phyloP scores from a whole-genome alignment of 345 rosid genomes.

The Eutrema yunnanense region DNA sequence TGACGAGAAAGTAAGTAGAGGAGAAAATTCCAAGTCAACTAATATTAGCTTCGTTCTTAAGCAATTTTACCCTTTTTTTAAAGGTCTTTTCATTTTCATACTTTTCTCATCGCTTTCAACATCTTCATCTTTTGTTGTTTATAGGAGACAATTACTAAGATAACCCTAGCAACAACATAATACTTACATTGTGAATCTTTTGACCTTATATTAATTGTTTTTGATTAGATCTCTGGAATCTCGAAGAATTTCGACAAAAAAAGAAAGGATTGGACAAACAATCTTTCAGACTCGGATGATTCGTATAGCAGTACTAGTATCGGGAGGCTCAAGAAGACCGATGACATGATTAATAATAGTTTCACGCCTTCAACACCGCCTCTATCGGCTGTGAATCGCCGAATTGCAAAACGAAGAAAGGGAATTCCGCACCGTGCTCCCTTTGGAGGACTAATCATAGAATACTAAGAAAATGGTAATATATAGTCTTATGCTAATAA shows the following conservation, averaged over 20 bases:
- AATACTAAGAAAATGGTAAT: conserved; percentile 43
- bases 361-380: conserved; percentile 86
- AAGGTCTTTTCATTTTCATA: conserved; percentile 18
- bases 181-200: not conserved
- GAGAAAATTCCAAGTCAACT: conserved; percentile 25
- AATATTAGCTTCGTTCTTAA: conserved; percentile 14
- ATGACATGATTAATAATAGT: conserved; percentile 35
- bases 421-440: conserved; percentile 96
- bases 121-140: not conserved
- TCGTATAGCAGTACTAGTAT: conserved; percentile 65
- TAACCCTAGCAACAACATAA: not conserved
- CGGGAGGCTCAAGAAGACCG: conserved; percentile 37
- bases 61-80: not conserved
- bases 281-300: conserved; percentile 65
- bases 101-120: not conserved
- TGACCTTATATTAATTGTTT: not conserved
- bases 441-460: conserved; percentile 73
- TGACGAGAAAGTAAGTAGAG: conserved; percentile 22
- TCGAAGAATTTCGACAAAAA: conserved; percentile 49
- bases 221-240: conserved; percentile 56
- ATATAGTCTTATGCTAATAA: conserved; percentile 21
- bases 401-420: conserved; percentile 74
- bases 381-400: conserved; percentile 45
- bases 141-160: not conserved
- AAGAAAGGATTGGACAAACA: conserved; percentile 33